Evolutionary conservation across 768 basidiomycete species (phyloP).

Genomic region (Boletus coccyginus): DNA sequence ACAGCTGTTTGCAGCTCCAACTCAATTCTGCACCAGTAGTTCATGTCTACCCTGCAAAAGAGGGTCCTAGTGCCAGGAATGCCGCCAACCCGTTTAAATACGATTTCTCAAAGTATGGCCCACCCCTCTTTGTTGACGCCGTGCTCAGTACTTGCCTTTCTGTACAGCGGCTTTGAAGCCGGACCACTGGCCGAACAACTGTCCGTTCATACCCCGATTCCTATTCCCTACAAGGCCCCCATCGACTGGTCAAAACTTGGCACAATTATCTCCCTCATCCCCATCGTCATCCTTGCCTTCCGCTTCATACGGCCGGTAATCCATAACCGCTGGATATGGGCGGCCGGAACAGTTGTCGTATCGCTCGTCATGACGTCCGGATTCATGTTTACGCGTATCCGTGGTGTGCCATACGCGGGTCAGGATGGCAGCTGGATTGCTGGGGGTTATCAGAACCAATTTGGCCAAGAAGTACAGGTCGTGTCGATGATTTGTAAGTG

Average conservation of each 20-base stretch:
- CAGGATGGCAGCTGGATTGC: constrained; percentile 78
- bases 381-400: constrained; percentile 95
- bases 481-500: constrained; percentile 81
- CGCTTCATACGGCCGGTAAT: constrained; percentile 66
- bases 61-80: constrained; percentile 64
- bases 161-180: constrained; percentile 76
- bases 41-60: constrained; percentile 65
- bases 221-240: constrained; percentile 81
- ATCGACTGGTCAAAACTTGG: constrained; percentile 65
- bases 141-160: not conserved
- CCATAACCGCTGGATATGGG: constrained; percentile 77
- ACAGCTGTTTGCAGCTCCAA: constrained; percentile 56
- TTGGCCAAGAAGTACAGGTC: constrained; percentile 90
- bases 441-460: constrained; percentile 84
- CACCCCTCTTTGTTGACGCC: not conserved
- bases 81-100: constrained; percentile 58
- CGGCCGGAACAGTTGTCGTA: constrained; percentile 54
- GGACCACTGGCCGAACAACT: constrained; percentile 74
- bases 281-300: constrained; percentile 49
- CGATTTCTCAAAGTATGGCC: constrained; percentile 70
- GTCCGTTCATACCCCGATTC: constrained; percentile 68
- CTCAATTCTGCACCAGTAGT: constrained; percentile 84
- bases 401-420: constrained; percentile 68
- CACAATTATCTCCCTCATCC: constrained; percentile 42
- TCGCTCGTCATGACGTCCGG: constrained; percentile 88